Conservation (phyloP, 768 basidiomycete genomes). For the Myochromella boudieri region DNA sequence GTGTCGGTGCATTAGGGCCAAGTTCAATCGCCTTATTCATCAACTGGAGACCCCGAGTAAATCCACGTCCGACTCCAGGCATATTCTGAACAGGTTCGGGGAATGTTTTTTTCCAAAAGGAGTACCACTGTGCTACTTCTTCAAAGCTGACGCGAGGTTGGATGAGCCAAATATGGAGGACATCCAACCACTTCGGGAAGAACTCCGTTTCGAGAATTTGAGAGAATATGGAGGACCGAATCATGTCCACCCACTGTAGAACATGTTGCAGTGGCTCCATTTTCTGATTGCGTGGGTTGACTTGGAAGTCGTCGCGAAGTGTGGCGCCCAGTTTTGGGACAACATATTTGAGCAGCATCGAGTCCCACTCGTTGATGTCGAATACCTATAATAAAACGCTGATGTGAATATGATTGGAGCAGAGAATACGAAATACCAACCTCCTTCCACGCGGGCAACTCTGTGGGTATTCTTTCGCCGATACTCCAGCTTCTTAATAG, state of each 20-base stretch:
- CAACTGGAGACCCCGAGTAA: conserved; percentile 84
- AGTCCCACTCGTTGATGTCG: conserved; percentile 82
- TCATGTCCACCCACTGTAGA: conserved; percentile 71
- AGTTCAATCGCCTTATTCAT: conserved; percentile 95
- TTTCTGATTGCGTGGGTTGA: conserved; percentile 91
- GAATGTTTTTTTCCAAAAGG: conserved; percentile 83
- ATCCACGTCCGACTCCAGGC: conserved; percentile 71
- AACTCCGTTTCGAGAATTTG: conserved; percentile 89
- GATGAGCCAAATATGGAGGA: conserved; percentile 90
- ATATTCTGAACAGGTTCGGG: conserved; percentile 67
- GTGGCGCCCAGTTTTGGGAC: conserved; percentile 86
- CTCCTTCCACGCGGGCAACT: conserved; percentile 79
- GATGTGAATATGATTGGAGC: conserved; percentile 5
- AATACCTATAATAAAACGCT: conserved; percentile 54
- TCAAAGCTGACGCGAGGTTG: conserved; percentile 86
- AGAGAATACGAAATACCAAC: conserved; percentile 38
- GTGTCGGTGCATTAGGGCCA: conserved; percentile 71
- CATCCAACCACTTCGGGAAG: conserved; percentile 96
- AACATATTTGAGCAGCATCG: conserved; percentile 85
- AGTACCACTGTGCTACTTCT: conserved; percentile 93
- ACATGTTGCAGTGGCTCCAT: conserved; percentile 80
- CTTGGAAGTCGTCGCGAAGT: conserved; percentile 80
- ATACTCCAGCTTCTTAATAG: conserved; percentile 75
- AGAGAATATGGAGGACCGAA: conserved; percentile 75
- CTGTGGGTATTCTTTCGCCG: conserved; percentile 72